Conservation (phyloP, 2,329 filamentous ascomycete species). For the Xylogone sp. region DNA sequence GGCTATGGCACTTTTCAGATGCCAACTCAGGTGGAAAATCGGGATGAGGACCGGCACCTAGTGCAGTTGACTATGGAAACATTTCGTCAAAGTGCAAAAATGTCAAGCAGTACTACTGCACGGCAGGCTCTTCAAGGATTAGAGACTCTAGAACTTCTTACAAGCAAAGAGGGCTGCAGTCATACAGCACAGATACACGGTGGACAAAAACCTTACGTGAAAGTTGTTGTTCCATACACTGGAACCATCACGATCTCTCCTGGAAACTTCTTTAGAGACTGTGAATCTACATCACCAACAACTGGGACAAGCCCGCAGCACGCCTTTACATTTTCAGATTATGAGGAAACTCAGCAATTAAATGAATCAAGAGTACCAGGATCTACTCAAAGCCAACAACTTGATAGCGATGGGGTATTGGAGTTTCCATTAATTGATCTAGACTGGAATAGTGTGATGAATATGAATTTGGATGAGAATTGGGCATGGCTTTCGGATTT, state of each 20-base stretch:
- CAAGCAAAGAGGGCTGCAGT: too few relatives aligned
- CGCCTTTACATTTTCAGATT: too few relatives aligned
- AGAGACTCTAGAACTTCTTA: too few relatives aligned
- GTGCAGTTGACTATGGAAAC: constrained; percentile 30
- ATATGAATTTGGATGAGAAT: constrained; percentile 6
- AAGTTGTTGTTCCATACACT: constrained; percentile 7
- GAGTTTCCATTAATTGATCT: constrained; percentile 11
- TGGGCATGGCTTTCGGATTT: constrained; percentile 13
- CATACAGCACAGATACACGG: too few relatives aligned
- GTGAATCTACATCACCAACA: too few relatives aligned
- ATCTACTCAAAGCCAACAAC: neutral
- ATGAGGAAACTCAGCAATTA: too few relatives aligned
- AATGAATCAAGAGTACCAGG: too few relatives aligned
- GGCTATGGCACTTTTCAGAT: constrained; percentile 16
- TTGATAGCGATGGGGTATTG: neutral
- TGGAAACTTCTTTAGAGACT: neutral
- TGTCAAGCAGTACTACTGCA: constrained; percentile 35
- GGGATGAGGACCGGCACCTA: constrained; percentile 32
- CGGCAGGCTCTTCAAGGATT: constrained; percentile 37
- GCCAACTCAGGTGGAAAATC: constrained; percentile 22
- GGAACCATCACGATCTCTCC: constrained; percentile 12
- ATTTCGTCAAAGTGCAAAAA: constrained; percentile 29
- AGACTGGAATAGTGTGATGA: constrained; percentile 9
- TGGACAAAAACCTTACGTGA: too few relatives aligned
- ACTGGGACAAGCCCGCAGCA: too few relatives aligned